A percentile compares a stretch with the other conserved stretches of the same genome.
These are phyloP conservation scores for Podospora comata DNA, from an alignment of 495 filamentous ascomycete species.

Conservation along the genomic window DNA sequence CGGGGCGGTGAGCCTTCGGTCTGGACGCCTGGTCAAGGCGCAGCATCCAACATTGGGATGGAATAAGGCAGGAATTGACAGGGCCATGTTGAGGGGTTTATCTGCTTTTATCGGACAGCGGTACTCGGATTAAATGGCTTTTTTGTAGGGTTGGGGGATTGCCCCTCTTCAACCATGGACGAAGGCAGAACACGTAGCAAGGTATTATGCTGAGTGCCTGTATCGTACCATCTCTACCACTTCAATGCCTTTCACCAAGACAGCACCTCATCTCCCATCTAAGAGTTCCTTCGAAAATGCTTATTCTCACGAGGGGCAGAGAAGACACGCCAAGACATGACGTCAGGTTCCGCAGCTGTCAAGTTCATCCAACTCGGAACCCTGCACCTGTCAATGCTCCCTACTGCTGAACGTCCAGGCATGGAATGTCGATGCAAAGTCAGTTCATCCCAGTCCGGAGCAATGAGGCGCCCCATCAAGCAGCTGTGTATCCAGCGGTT, in stretches of 20 bases:
- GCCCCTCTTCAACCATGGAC: background rate
- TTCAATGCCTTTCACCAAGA: too few species aligned
- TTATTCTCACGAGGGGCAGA: background rate
- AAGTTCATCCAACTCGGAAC: background rate
- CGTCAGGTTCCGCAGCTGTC: background rate
- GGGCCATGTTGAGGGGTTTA: too few species aligned
- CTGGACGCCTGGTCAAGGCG: background rate
- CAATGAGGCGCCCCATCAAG: background rate
- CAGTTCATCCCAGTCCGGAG: background rate
- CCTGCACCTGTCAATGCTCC: background rate
- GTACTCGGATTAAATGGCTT: too few species aligned
- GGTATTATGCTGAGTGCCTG: too few species aligned
- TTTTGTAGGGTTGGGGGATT: background rate
- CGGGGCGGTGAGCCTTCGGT: background rate
- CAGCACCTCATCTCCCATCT: too few species aligned
- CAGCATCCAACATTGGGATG: background rate
- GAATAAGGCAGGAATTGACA: too few species aligned
- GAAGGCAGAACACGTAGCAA: too few species aligned
- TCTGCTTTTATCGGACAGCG: too few species aligned
- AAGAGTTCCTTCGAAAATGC: background rate
- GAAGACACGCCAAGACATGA: background rate
- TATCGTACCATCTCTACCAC: too few species aligned
- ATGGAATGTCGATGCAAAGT: background rate
- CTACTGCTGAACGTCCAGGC: background rate
- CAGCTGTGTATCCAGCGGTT: background rate